A percentile compares a stretch with the other conserved stretches of the same genome.
Evolutionary conservation across 352 stramenopile species (phyloP).

Genomic region (Globisporangium emineosum): DNA sequence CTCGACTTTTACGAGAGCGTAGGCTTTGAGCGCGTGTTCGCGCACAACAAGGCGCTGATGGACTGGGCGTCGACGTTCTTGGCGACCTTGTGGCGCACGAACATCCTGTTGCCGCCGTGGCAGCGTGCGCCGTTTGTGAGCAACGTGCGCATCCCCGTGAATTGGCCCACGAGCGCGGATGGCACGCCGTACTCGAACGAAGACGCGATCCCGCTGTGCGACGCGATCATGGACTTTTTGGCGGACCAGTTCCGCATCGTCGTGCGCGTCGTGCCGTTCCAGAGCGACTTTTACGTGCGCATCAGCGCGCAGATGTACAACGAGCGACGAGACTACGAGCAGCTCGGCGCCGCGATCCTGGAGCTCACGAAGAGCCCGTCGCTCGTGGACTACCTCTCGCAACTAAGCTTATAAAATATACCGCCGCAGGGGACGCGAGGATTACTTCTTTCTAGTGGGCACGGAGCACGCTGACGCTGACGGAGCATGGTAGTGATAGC

Average conservation of each 20-base stretch:
- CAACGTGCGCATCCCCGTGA: slow-evolving; percentile 73
- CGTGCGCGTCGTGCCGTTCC: slow-evolving; percentile 66
- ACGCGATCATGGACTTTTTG: slow-evolving; percentile 80
- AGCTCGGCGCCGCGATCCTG: slow-evolving; percentile 65
- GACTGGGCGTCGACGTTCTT: slow-evolving; percentile 80
- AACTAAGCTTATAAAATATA: slow-evolving; percentile 53
- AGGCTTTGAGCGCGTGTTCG: slow-evolving; percentile 65
- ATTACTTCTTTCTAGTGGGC: background rate
- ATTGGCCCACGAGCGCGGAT: slow-evolving; percentile 45
- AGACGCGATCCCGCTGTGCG: slow-evolving; percentile 59
- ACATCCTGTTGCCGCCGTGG: slow-evolving; percentile 66
- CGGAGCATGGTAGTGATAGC: no score
- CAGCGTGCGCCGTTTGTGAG: slow-evolving; percentile 81
- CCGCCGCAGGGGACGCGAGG: background rate
- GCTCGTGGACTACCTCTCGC: slow-evolving; percentile 58
- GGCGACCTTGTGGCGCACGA: slow-evolving; percentile 69
- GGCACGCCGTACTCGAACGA: slow-evolving; percentile 54
- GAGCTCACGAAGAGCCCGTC: slow-evolving; percentile 68
- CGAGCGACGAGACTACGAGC: slow-evolving; percentile 75
- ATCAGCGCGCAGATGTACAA: slow-evolving; percentile 88
- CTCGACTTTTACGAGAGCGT: slow-evolving; percentile 85
- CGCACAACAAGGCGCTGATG: slow-evolving; percentile 83
- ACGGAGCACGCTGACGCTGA: background rate
- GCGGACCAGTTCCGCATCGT: slow-evolving; percentile 70
- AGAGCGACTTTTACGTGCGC: slow-evolving; percentile 66